phyloP scores from a whole-genome alignment of 1,284 basidiomycete genomes.

The Polyporus tsugae region DNA sequence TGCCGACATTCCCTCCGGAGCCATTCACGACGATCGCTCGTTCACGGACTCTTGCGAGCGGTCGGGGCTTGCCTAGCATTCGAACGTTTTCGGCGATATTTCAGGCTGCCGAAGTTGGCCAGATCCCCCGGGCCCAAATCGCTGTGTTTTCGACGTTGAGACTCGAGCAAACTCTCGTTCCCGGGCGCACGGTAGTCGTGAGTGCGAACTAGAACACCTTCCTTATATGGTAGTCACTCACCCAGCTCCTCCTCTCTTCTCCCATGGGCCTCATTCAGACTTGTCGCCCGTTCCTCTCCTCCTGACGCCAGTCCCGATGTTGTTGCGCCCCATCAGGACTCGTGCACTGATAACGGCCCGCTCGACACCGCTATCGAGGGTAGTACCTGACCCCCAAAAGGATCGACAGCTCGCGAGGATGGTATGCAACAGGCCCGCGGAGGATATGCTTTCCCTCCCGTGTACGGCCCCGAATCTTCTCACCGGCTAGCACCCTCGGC shows the following conservation, averaged over 20 bases:
- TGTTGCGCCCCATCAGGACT: slow-evolving; percentile 21
- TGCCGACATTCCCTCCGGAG: neutral
- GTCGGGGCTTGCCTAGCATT: neutral
- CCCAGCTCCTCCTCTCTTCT: slow-evolving; percentile 26
- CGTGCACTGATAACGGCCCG: slow-evolving; percentile 31
- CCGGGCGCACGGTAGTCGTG: slow-evolving; percentile 23
- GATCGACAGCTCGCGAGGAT: neutral
- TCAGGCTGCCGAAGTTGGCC: slow-evolving; percentile 18
- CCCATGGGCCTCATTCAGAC: slow-evolving; percentile 25
- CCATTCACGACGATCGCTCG: neutral
- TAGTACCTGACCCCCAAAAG: neutral
- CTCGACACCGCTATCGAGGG: slow-evolving; percentile 16
- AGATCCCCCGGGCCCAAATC: slow-evolving; percentile 7
- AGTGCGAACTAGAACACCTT: slow-evolving; percentile 24
- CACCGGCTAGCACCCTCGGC: slow-evolving; percentile 10
- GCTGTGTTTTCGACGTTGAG: slow-evolving; percentile 25
- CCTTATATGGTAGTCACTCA: slow-evolving; percentile 23
- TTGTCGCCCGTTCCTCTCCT: slow-evolving; percentile 18
- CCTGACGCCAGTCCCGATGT: slow-evolving; percentile 5
- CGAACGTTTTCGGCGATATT: slow-evolving; percentile 15
- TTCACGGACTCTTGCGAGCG: neutral
- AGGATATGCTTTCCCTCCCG: neutral
- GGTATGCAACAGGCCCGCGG: neutral
- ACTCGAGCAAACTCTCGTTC: slow-evolving; percentile 21
- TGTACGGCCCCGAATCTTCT: slow-evolving; percentile 8